Percentiles rank a stretch among this genome's conserved stretches.
Evolutionary conservation across 1,284 basidiomycete genomes (phyloP).

Genomic region (Leccinum angustisporum): DNA sequence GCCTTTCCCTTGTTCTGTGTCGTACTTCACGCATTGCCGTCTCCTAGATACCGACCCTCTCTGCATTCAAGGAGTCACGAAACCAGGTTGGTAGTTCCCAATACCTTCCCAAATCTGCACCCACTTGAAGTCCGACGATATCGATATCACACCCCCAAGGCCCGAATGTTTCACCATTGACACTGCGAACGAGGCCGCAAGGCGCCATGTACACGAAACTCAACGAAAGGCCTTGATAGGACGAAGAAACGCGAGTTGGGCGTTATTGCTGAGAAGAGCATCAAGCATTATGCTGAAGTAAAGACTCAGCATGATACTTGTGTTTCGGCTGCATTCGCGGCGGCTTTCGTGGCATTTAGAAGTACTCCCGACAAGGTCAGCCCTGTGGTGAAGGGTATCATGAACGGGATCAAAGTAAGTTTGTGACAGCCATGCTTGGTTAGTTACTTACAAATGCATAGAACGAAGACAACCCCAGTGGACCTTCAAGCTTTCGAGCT

Average conservation of each 20-base stretch:
- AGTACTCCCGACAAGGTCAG: slow-evolving; percentile 92
- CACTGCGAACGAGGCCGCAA: slow-evolving; percentile 73
- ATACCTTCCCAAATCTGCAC: too few relatives aligned
- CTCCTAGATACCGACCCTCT: too few relatives aligned
- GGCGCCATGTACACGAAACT: slow-evolving; percentile 74
- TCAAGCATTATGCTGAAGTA: slow-evolving; percentile 81
- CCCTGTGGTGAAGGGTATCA: slow-evolving; percentile 94
- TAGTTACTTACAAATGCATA: slow-evolving; percentile 34
- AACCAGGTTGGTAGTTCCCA: too few relatives aligned
- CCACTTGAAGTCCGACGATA: too few relatives aligned
- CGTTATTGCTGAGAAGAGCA: slow-evolving; percentile 77
- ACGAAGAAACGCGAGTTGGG: slow-evolving; percentile 79
- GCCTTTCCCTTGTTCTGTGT: too few relatives aligned
- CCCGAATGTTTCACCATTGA: slow-evolving; percentile 78
- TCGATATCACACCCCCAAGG: too few relatives aligned
- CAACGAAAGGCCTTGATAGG: slow-evolving; percentile 68
- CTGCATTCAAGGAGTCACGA: too few relatives aligned
- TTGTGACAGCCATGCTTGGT: neutral
- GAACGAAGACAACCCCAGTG: slow-evolving; percentile 88
- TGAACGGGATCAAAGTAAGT: slow-evolving; percentile 94
- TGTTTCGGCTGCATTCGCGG: slow-evolving; percentile 86
- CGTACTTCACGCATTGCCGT: too few relatives aligned
- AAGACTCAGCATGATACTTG: slow-evolving; percentile 89
- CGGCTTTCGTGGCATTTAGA: slow-evolving; percentile 85
- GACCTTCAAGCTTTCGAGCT: too few relatives aligned